Base-by-base conservation (phyloP, 2,329 filamentous ascomycete genomes). In the Blastomyces emzantsi region DNA sequence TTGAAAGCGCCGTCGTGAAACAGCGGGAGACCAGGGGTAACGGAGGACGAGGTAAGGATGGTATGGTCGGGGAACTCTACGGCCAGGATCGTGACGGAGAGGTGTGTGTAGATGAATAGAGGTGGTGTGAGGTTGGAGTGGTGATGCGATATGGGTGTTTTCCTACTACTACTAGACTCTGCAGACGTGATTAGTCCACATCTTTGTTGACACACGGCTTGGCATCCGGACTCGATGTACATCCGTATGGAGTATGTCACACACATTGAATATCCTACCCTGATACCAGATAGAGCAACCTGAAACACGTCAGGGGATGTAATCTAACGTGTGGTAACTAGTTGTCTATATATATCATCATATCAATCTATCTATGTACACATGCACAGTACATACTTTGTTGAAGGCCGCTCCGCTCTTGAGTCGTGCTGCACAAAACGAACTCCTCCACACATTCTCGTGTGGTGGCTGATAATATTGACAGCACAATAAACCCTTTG, bases 181-280 rank as follows among this genome's bases (percentile, higher is more conserved):
- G n/a, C n/a, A n/a, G n/a, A n/a, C 4, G 33, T 33, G 33, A 33
- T 33, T 33, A 33, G 33, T 5, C 28, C 28, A 30, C 28, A 30
- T 30, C 19, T 54, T 30, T 54, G 51, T 54, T 54, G 51, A 55
- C 52, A 36, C 28, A n/a, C 7, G 52, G 52, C 52, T 55, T 55
- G 52, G 52, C 52, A n/a, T n/a, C 3, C 3, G 9, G 19, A 22
- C 19, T 22, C 5, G 22, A 51, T 51, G 47, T 51, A 22, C 19
- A n/a, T 25, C 47, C 1, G 39, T 41, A 41, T 4, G 4, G 28
- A 30, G 28, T 30, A 33, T 33, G 33, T 5, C 33, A 15, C 15
- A 17, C 41, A 41, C n/a, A n/a, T n/a, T 41, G 9, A 41, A 11
- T 15, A 8, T 41, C 39, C 15, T 45, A 19, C 15, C 41, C 2